Evolutionary conservation across 2,329 filamentous ascomycete species (phyloP), one percentile per base, ranked within the genome.

Genomic region (Aspergillus latus): DNA sequence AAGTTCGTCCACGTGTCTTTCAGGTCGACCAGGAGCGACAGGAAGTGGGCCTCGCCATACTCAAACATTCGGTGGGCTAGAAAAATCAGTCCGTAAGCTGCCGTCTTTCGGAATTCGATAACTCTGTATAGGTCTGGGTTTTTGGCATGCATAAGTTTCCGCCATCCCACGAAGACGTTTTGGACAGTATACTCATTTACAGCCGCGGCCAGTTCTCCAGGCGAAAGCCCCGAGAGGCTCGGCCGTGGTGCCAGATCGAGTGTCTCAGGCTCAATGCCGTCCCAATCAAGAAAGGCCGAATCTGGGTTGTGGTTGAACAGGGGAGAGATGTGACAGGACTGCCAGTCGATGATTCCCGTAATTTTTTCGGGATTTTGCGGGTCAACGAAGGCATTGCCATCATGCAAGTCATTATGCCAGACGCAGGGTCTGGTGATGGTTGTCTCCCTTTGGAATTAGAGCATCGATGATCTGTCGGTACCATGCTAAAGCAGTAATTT

Each of bases 301-400:
- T 68, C 61, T 34, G 60, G 60, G 50, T 58, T 62, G 5, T 71
- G 65, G 51, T 65, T 64, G 46, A 69, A 66, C 30, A 71, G 63
- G 0, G 69, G 68, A 1, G 65, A 64, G 46, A 70, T 54, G 39
- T 70, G 66, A 16, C 59, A 61, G 21, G 64, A 67, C 54, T 72
- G 66, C 68, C 67, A 72, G 58, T 71, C 66, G 26, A 72, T 69
- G 6, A 72, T 69, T 9, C 64, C 60, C 3, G 64, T 63, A 26
- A 71, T 67, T 4, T 55, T 61, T 52, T 52, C 61, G 1, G 64
- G 60, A 40, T 70, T 62, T 6, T 63, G 10, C 16, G 65, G 66
- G 57, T 72, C 68, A 30, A 72, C 62, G 29, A 72, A 73, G 50
- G 72, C 57, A 54, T 70, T 70, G 26, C 67, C 64, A 59, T 64